Evolutionary conservation across 805 yeast species (phyloP).

Genomic region (Zygosaccharomyces gambellarensis): DNA sequence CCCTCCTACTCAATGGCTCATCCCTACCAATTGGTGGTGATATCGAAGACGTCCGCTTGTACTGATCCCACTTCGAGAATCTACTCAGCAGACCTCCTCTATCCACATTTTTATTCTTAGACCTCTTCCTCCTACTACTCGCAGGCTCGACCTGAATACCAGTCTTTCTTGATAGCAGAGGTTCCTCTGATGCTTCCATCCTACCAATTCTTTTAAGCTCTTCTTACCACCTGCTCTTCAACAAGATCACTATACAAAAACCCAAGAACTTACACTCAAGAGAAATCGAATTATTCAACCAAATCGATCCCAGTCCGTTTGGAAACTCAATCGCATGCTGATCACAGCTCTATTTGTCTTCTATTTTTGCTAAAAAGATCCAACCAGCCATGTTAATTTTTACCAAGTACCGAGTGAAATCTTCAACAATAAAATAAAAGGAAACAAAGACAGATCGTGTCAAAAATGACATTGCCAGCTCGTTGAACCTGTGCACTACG

Average conservation of each 20-base stretch:
- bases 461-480: background rate
- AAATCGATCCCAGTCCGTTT: background rate
- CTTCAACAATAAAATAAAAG: background rate
- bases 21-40: background rate
- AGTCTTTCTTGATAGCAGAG: background rate
- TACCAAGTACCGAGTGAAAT: background rate
- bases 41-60: slow-evolving; percentile 3
- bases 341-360: too few relatives aligned
- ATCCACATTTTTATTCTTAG: background rate
- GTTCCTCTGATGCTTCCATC: background rate
- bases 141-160: slow-evolving; percentile 2
- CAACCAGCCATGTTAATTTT: slow-evolving; percentile 4
- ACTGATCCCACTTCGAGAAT: slow-evolving; percentile 11
- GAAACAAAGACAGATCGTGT: background rate
- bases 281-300: too few relatives aligned
- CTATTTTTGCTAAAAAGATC: background rate
- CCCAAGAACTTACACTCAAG: too few relatives aligned
- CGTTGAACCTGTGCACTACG: background rate
- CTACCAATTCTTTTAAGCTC: too few relatives aligned
- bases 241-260: too few relatives aligned
- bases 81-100: slow-evolving; percentile 5
- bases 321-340: too few relatives aligned
- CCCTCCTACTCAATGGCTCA: slow-evolving; percentile 6
- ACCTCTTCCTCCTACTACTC: background rate
- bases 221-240: background rate